These are phyloP conservation scores for Irpex sp. DNA, from an alignment of 1,284 basidiomycete species.

Conservation along the genomic window DNA sequence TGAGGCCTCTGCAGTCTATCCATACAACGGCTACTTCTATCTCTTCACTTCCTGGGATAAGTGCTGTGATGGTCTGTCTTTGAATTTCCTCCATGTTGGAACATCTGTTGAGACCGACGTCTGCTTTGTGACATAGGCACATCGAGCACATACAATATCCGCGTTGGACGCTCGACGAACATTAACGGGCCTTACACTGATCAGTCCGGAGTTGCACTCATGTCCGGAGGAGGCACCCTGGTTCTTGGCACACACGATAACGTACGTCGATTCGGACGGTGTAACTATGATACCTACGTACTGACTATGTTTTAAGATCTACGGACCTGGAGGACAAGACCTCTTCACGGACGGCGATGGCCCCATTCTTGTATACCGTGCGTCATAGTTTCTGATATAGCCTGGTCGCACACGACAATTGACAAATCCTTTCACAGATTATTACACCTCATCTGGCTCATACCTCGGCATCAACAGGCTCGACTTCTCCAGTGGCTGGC, in stretches of 20 bases:
- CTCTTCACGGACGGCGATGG: slow-evolving; percentile 33
- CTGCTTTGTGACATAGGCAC: slow-evolving; percentile 26
- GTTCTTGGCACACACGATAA: slow-evolving; percentile 43
- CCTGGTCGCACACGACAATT: slow-evolving; percentile 5
- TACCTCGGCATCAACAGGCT: neutral
- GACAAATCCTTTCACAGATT: slow-evolving; percentile 33
- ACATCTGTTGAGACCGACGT: neutral
- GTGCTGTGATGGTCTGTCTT: slow-evolving; percentile 33
- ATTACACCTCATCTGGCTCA: slow-evolving; percentile 36
- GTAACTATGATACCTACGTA: neutral
- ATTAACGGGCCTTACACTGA: slow-evolving; percentile 44
- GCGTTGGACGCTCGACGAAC: slow-evolving; percentile 45
- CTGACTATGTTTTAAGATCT: slow-evolving; percentile 26
- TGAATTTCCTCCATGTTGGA: too few species aligned
- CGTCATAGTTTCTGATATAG: slow-evolving; percentile 8
- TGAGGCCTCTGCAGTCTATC: slow-evolving; percentile 43
- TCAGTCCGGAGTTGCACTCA: slow-evolving; percentile 37
- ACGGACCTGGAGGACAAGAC: slow-evolving; percentile 43
- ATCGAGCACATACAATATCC: slow-evolving; percentile 52
- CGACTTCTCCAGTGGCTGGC: neutral
- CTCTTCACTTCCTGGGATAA: slow-evolving; percentile 54
- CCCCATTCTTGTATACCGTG: slow-evolving; percentile 37
- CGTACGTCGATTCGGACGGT: slow-evolving; percentile 17
- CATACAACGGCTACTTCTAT: slow-evolving; percentile 44
- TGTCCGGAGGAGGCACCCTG: slow-evolving; percentile 48